Base-by-base conservation (phyloP, 805 yeast genomes). In the Starmera dryadoides region DNA sequence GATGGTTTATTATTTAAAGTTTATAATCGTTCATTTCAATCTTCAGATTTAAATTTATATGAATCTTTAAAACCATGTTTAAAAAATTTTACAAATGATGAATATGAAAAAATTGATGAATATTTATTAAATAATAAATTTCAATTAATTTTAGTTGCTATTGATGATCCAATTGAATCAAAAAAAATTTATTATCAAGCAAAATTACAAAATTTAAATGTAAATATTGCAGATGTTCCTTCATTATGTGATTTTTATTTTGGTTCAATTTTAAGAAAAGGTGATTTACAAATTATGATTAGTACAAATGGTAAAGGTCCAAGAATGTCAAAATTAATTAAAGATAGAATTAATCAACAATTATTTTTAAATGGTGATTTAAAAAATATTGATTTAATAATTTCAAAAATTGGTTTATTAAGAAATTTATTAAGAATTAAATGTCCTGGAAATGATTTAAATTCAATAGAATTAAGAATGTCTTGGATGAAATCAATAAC, bases 251-350 rank as follows among this genome's bases (percentile, higher is more conserved):
- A 86, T 58, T 86, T 84, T 59, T 86, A 84, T 62, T 86, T 86
- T 58, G 95, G 95, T 1, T 75, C 89, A 19, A 78, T 81, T 64
- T 78, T 75, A 56, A 70, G 84, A 51, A 75, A 74, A 46, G 93
- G 89, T 14, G 75, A 79, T 14, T 62, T 86, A 36, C 93, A 85
- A 54, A 70, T 86, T 30, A 80, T 86, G 89, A 81, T 86, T 12
- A 77, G 86, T 30, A 84, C 95, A 11, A 85, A 84, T 56, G 94
- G 95, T 4, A 75, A 79, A 49, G 81, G 89, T 2, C 95, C 95
- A 1, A 61, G 93, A 39, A 69, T 86, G 49, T 81, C 87, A 37
- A 71, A 75, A 42, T 62, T 75, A 30, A 79, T 86, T 39, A 73
- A 81, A 18, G 68, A 72, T 40, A 71, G 73, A 46, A 62, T 86